phyloP scores from a whole-genome alignment of 176 grass and related monocot species.

The sorghum (Sorghum bicolor) region DNA sequence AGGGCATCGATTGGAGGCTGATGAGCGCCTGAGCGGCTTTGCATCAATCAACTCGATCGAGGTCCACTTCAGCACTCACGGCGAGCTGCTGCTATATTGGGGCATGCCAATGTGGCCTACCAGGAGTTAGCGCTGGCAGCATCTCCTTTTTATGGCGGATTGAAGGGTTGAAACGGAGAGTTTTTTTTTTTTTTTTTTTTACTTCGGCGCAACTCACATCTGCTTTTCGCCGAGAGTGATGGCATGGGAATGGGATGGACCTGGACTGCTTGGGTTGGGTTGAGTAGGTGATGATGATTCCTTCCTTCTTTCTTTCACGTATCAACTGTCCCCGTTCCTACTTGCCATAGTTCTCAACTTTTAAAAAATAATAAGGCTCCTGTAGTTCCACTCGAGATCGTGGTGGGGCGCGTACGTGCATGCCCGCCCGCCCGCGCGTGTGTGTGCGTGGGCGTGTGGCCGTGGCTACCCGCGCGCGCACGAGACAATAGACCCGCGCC shows the following conservation, averaged over 20 bases:
- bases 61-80: conserved; percentile 21
- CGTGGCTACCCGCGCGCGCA: conserved; percentile 18
- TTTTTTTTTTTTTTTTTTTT: too few species aligned
- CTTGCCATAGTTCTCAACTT: background rate
- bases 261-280: background rate
- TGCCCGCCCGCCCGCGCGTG: background rate
- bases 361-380: background rate
- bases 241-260: background rate
- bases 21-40: background rate
- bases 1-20: background rate
- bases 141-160: conserved; percentile 16
- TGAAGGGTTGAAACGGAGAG: background rate
- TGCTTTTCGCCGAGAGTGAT: conserved; percentile 33
- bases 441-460: background rate
- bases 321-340: background rate
- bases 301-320: background rate
- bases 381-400: conserved; percentile 10
- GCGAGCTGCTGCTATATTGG: background rate
- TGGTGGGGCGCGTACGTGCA: conserved; percentile 26
- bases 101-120: conserved; percentile 15
- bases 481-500: background rate
- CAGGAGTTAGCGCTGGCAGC: background rate
- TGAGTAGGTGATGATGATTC: background rate
- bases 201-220: background rate
- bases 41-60: conserved; percentile 29